These are phyloP conservation scores for Fusarium cyanostomum DNA, from an alignment of 2,329 filamentous ascomycete species.

Conservation along the genomic window DNA sequence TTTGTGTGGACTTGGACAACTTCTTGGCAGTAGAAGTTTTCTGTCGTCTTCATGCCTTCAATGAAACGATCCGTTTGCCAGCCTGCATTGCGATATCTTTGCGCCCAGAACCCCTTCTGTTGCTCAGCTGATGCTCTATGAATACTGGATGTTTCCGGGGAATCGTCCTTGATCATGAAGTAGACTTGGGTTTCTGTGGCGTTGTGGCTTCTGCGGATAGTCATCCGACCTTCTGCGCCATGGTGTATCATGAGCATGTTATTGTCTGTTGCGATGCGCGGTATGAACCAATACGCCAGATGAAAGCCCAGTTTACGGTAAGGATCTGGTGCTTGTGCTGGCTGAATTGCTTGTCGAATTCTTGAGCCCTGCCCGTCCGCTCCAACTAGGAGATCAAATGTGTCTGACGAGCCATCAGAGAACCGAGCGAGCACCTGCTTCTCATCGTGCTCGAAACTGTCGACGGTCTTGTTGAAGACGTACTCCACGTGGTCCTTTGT, in stretches of 20 bases:
- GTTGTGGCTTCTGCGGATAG: constrained; percentile 30
- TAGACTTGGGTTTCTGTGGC: constrained; percentile 28
- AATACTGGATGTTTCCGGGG: constrained; percentile 7
- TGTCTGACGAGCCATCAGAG: constrained; percentile 14
- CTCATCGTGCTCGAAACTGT: constrained; percentile 25
- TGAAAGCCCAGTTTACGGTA: constrained; percentile 36
- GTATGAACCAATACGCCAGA: constrained; percentile 30
- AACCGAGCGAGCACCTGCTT: constrained; percentile 16
- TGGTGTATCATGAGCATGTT: constrained; percentile 25
- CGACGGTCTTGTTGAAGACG: constrained; percentile 16
- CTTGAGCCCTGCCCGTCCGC: constrained; percentile 27
- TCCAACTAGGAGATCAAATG: constrained; percentile 23
- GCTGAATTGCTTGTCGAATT: constrained; percentile 18
- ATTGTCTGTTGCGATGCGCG: constrained; percentile 12
- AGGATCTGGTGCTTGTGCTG: not conserved
- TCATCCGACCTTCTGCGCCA: constrained; percentile 17
- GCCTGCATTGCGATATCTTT: constrained; percentile 9
- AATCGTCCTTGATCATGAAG: constrained; percentile 20
- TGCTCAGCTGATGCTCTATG: constrained; percentile 13
- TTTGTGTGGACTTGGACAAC: constrained; percentile 18
- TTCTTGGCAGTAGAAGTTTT: constrained; percentile 32
- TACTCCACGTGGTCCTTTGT: constrained; percentile 13
- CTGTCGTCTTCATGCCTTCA: constrained; percentile 17
- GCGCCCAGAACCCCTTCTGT: constrained; percentile 27
- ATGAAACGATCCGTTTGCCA: constrained; percentile 24